A percentile compares a stretch with the other conserved stretches of the same genome.
Conservation (phyloP, 1,284 basidiomycete genomes). For the Apiotrichum brassicae region DNA sequence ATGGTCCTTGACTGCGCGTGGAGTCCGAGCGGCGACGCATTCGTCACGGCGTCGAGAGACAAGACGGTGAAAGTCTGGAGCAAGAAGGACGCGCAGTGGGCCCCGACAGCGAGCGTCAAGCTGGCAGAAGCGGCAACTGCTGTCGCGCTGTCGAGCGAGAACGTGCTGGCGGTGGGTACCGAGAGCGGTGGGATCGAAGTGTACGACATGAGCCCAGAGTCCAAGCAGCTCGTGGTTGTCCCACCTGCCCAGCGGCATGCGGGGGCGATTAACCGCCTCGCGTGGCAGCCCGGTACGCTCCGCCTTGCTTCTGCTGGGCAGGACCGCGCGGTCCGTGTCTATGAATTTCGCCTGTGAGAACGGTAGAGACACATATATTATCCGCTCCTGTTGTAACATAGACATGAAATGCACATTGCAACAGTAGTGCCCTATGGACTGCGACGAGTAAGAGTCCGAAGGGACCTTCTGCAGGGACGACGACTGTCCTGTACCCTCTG, state of each 20-base stretch:
- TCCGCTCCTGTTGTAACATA: too few relatives aligned
- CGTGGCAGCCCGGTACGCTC: slow-evolving; percentile 26
- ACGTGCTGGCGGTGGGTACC: slow-evolving; percentile 46
- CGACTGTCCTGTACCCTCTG: too few relatives aligned
- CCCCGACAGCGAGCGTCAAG: slow-evolving; percentile 30
- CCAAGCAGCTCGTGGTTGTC: slow-evolving; percentile 11
- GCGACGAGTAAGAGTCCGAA: too few relatives aligned
- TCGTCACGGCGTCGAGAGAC: slow-evolving; percentile 90
- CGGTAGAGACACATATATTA: too few relatives aligned
- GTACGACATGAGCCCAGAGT: slow-evolving; percentile 13
- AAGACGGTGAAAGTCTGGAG: slow-evolving; percentile 63
- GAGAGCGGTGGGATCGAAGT: slow-evolving; percentile 44
- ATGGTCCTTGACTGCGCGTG: slow-evolving; percentile 96
- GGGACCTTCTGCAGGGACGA: too few relatives aligned
- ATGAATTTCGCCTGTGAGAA: slow-evolving; percentile 15
- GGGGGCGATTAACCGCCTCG: slow-evolving; percentile 41
- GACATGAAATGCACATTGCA: too few relatives aligned
- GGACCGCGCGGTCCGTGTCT: slow-evolving; percentile 46
- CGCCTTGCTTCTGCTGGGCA: slow-evolving; percentile 47
- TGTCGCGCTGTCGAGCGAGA: slow-evolving; percentile 31
- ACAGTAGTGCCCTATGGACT: too few relatives aligned
- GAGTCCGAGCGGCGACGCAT: slow-evolving; percentile 60
- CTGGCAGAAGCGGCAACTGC: slow-evolving; percentile 45
- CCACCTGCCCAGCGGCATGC: slow-evolving; percentile 37
- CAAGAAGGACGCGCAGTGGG: neutral